phyloP scores from a whole-genome alignment of 352 stramenopile species.

The Pythium volutum region DNA sequence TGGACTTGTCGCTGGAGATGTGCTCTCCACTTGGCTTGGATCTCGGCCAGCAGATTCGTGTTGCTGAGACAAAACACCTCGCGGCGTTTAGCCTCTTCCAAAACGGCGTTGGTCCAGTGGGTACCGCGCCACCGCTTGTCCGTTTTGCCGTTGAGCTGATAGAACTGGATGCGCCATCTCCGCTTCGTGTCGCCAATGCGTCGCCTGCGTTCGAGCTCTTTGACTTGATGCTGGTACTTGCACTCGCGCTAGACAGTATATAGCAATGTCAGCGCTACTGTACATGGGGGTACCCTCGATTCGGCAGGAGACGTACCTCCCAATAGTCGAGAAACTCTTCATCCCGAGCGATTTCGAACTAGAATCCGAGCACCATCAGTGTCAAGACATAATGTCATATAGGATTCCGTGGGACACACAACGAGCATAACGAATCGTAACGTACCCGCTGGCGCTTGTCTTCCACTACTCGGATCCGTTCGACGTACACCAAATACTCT shows the following conservation, averaged over 20 bases:
- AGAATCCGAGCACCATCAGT: not conserved
- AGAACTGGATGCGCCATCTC: conserved; percentile 48
- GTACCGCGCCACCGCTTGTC: conserved; percentile 54
- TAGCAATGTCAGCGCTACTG: not conserved
- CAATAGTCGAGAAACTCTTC: conserved; percentile 82
- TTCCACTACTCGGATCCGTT: conserved; percentile 38
- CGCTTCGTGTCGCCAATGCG: conserved; percentile 49
- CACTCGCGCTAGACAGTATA: conserved; percentile 51
- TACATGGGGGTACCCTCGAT: not conserved
- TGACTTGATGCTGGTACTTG: conserved; percentile 31
- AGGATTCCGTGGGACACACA: not conserved
- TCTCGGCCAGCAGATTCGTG: conserved; percentile 44
- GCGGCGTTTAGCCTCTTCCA: conserved; percentile 46
- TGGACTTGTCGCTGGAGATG: conserved; percentile 17
- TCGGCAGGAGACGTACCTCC: conserved; percentile 38
- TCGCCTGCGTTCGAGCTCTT: conserved; percentile 34
- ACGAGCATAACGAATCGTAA: not conserved
- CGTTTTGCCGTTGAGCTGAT: conserved; percentile 51
- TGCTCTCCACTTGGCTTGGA: conserved; percentile 49
- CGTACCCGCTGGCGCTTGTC: conserved; percentile 48
- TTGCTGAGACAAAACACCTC: conserved; percentile 51
- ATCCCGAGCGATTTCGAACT: conserved; percentile 73
- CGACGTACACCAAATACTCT: conserved; percentile 31
- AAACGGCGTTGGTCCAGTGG: conserved; percentile 41
- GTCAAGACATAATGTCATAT: not conserved